Base-by-base conservation (phyloP, 345 rosid species). In the Gossypium thurberi region DNA sequence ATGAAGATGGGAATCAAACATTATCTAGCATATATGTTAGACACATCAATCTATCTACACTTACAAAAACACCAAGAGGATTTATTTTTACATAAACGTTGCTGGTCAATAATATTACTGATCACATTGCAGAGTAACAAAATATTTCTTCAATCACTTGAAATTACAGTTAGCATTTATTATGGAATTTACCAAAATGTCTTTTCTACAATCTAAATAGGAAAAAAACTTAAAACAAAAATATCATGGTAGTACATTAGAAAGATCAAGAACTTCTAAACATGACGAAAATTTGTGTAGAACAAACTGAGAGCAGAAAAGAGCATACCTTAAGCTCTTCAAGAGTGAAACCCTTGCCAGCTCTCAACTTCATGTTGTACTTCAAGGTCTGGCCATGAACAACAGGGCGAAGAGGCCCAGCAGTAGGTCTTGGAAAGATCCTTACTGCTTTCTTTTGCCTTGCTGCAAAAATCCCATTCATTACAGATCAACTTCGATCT, bases 291-390 rank as follows among this genome's bases (percentile, higher is more conserved):
- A n/a, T 17, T 0, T 1, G 57, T 7, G 21, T 52, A 52, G n/a
- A 52, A 6, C 23, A 53, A 53, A 53, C 9, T 53, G 25, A 53
- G 23, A 53, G n/a, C 8, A 53, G 23, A 53, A 18, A 53, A 53
- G 56, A 91, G 58, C 25, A n/a, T n/a, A 53, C 58, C 58, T 53
- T 53, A 18, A 53, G 58, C 58, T 53, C 98, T 75, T 91, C 97
- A 4, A 91, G 97, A 40, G 95, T 78, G 72, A 91, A 93, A 0
- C 98, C 98, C 70, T 82, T 84, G 11, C 98, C 95, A 77, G 96
- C 91, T 81, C 90, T 88, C 63, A 93, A 73, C 76, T 53, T 53
- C 58, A 53, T 53, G 58, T 53, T 53, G 23, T 53, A 53, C 23
- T 53, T 53, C 58, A 53, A 53, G 23, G 58, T 53, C 58, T 53